These are phyloP conservation scores for Aspergillus brunneoviolaceus DNA, from an alignment of 2,329 filamentous ascomycete genomes.

Conservation along the genomic window DNA sequence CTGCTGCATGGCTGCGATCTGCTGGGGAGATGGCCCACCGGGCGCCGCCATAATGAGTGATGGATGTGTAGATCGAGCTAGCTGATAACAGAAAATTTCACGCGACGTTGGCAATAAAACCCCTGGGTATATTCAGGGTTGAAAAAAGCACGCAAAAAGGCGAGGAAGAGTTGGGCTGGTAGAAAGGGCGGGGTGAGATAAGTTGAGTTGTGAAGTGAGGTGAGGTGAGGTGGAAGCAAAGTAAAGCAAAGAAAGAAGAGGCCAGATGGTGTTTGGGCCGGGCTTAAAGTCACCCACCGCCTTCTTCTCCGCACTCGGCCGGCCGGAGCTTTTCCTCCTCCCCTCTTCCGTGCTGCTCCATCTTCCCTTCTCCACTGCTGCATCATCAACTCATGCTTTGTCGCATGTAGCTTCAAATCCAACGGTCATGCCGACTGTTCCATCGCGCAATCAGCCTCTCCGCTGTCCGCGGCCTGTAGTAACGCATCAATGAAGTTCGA, in stretches of 20 bases:
- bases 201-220: conserved; percentile 6
- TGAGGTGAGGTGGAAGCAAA: conserved; percentile 7
- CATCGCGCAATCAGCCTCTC: not conserved
- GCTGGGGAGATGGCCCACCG: conserved; percentile 69
- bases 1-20: conserved; percentile 79
- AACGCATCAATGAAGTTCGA: conserved; percentile 46
- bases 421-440: conserved; percentile 11
- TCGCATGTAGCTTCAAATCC: not conserved
- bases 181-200: not conserved
- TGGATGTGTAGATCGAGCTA: not conserved
- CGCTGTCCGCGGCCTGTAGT: conserved; percentile 13
- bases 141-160: not conserved
- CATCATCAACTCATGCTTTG: not conserved
- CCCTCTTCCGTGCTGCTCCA: not conserved
- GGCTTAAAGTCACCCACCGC: conserved; percentile 12
- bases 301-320: conserved; percentile 13
- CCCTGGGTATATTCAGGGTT: not conserved
- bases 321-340: not conserved
- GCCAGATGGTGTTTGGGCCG: conserved; percentile 20
- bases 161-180: not conserved
- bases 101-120: not conserved
- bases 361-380: not conserved
- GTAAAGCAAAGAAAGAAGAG: conserved; percentile 21
- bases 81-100: not conserved
- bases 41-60: conserved; percentile 38